A percentile compares a stretch with the other conserved stretches of the same genome.
phyloP scores from a whole-genome alignment of 2,329 filamentous ascomycete species.

The Alternaria solani region DNA sequence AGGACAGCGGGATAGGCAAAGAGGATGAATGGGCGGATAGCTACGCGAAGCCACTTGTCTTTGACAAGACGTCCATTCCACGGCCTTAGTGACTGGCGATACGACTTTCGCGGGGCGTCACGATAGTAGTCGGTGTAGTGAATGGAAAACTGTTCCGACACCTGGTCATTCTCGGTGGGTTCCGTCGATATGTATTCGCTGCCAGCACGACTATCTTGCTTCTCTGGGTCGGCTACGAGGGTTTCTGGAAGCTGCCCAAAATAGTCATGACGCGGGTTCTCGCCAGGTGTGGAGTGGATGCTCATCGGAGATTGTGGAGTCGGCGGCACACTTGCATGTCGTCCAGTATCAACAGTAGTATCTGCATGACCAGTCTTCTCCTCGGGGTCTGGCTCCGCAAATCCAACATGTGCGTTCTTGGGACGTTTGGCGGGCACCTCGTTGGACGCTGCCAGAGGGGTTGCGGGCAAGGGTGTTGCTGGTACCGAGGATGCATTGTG shows the following conservation, averaged over 20 bases:
- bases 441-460: slow-evolving; percentile 5
- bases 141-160: slow-evolving; percentile 40
- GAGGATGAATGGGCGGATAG: slow-evolving; percentile 81
- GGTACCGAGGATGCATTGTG: slow-evolving; percentile 1
- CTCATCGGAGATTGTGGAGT: slow-evolving; percentile 28
- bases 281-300: slow-evolving; percentile 56
- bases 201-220: slow-evolving; percentile 25
- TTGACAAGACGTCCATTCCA: slow-evolving; percentile 77
- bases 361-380: slow-evolving; percentile 27
- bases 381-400: slow-evolving; percentile 51
- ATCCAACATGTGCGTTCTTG: slow-evolving; percentile 58
- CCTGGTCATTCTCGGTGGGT: slow-evolving; percentile 25
- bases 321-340: slow-evolving; percentile 12
- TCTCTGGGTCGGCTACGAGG: slow-evolving; percentile 26
- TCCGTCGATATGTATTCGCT: slow-evolving; percentile 18
- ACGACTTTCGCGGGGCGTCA: slow-evolving; percentile 72
- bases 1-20: slow-evolving; percentile 88
- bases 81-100: slow-evolving; percentile 74
- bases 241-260: slow-evolving; percentile 18
- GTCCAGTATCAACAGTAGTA: slow-evolving; percentile 54
- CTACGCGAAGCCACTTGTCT: slow-evolving; percentile 82
- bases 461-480: slow-evolving; percentile 13
- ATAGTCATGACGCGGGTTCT: slow-evolving; percentile 23
- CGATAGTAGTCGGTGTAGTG: slow-evolving; percentile 76
- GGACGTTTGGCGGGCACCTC: slow-evolving; percentile 18